These are phyloP conservation scores for Kuraishia borneana DNA, from an alignment of 805 yeast genomes.

Conservation along the genomic window DNA sequence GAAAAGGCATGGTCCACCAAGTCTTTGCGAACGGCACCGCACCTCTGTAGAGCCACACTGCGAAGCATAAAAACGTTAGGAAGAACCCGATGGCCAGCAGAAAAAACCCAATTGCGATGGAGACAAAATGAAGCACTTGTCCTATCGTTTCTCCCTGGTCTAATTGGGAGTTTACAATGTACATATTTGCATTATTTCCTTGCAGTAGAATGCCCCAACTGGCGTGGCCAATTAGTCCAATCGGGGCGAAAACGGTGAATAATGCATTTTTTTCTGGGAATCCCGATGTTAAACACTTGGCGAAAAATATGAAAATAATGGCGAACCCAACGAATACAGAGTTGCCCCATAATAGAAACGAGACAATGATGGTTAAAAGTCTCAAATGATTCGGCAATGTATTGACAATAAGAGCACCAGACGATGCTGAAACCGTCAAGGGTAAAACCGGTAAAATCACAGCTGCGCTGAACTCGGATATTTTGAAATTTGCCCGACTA, in stretches of 20 bases:
- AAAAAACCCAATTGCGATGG: constrained; percentile 1
- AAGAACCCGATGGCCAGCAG: constrained; percentile 2
- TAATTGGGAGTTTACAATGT: neutral
- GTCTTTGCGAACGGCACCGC: constrained; percentile 31
- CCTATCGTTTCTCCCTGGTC: neutral
- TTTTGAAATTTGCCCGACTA: constrained; percentile 20
- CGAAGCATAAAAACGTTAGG: constrained; percentile 1
- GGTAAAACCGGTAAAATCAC: constrained; percentile 71
- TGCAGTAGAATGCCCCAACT: constrained; percentile 48
- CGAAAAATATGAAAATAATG: constrained; percentile 43
- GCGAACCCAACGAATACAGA: constrained; percentile 53
- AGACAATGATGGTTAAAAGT: constrained; percentile 39
- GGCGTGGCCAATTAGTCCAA: constrained; percentile 85
- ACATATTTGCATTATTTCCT: constrained; percentile 9
- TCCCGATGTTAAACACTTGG: constrained; percentile 47
- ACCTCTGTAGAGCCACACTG: neutral
- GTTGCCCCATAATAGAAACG: constrained; percentile 55
- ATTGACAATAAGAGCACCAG: constrained; percentile 46
- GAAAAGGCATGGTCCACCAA: constrained; percentile 87
- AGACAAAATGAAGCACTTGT: neutral
- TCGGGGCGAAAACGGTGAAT: constrained; percentile 64
- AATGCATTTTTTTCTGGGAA: constrained; percentile 43
- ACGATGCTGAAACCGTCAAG: constrained; percentile 61
- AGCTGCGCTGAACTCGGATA: constrained; percentile 38
- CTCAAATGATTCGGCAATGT: constrained; percentile 33